A percentile compares a stretch with the other conserved stretches of the same genome.
phyloP scores from a whole-genome alignment of 345 rosid genomes.

The Brassica cretica region DNA sequence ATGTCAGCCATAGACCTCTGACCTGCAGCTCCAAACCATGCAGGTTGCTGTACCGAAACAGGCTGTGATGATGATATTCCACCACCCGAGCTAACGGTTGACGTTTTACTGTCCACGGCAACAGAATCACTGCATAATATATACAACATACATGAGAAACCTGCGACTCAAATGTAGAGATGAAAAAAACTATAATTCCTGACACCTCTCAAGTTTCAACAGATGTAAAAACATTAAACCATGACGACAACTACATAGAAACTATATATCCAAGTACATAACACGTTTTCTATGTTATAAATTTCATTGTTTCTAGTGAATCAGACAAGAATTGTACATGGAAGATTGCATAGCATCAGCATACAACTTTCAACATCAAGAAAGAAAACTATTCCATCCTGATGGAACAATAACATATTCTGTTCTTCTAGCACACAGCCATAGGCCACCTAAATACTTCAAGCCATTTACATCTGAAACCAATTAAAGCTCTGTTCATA shows the following conservation, averaged over 20 bases:
- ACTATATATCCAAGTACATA: background rate
- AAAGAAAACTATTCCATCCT: background rate
- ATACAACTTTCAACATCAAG: background rate
- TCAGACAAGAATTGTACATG: background rate
- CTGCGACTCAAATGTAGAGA: background rate
- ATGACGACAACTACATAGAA: background rate
- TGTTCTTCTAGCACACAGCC: background rate
- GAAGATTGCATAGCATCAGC: background rate
- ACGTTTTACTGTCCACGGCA: slow-evolving; percentile 48
- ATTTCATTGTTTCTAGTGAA: background rate
- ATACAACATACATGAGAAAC: slow-evolving; percentile 33
- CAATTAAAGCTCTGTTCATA: background rate
- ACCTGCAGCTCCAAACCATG: slow-evolving; percentile 74
- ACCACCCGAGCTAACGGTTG: slow-evolving; percentile 43
- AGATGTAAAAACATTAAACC: background rate
- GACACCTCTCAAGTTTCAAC: no score
- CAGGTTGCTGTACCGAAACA: slow-evolving; percentile 59
- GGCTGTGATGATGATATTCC: slow-evolving; percentile 53
- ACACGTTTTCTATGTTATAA: background rate
- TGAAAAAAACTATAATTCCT: background rate
- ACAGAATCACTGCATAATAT: slow-evolving; percentile 56
- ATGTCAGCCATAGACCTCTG: slow-evolving; percentile 92
- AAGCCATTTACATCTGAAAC: background rate
- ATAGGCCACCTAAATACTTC: slow-evolving; percentile 1
- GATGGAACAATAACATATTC: background rate